Conservation (phyloP, 2,329 filamentous ascomycete genomes). For the Verticillium klebahnii region DNA sequence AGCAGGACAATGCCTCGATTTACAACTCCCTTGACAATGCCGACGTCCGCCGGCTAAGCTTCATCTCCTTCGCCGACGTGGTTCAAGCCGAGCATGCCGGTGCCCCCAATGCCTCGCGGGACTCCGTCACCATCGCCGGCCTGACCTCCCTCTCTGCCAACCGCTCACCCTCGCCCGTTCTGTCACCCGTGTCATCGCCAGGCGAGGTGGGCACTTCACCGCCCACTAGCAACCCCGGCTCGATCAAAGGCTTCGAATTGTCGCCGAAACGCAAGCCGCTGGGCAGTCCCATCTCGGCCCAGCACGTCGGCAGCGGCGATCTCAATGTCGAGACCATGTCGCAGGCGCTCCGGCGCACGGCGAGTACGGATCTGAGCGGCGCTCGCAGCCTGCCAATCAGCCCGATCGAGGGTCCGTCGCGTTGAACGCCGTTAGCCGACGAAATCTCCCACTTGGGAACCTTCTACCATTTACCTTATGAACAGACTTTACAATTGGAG, state of each 20-base stretch:
- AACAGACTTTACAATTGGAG: neutral
- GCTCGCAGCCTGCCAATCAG: slow-evolving; percentile 54
- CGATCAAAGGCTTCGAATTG: slow-evolving; percentile 68
- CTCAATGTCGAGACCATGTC: slow-evolving; percentile 91
- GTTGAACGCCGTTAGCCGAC: neutral
- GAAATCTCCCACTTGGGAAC: neutral
- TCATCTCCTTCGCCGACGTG: slow-evolving; percentile 95
- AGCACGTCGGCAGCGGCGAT: slow-evolving; percentile 56
- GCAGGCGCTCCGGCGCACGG: slow-evolving; percentile 80
- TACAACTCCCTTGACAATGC: slow-evolving; percentile 73
- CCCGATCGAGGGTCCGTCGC: slow-evolving; percentile 39
- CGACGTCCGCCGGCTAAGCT: slow-evolving; percentile 80
- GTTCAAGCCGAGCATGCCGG: slow-evolving; percentile 63
- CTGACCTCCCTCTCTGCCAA: slow-evolving; percentile 59
- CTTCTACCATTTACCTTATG: neutral
- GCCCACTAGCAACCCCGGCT: slow-evolving; percentile 70
- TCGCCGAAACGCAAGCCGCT: slow-evolving; percentile 58
- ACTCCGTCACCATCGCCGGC: slow-evolving; percentile 66
- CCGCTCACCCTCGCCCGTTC: slow-evolving; percentile 74
- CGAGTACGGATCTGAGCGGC: slow-evolving; percentile 69
- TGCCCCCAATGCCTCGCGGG: slow-evolving; percentile 46
- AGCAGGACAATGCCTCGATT: slow-evolving; percentile 62
- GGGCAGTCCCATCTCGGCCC: slow-evolving; percentile 58
- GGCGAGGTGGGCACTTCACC: slow-evolving; percentile 60
- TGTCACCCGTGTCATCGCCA: slow-evolving; percentile 73